Percentiles rank a stretch among this genome's conserved stretches.
These are phyloP conservation scores for Lasiodiplodia theobromae DNA, from an alignment of 2,329 filamentous ascomycete genomes.

Conservation along the genomic window DNA sequence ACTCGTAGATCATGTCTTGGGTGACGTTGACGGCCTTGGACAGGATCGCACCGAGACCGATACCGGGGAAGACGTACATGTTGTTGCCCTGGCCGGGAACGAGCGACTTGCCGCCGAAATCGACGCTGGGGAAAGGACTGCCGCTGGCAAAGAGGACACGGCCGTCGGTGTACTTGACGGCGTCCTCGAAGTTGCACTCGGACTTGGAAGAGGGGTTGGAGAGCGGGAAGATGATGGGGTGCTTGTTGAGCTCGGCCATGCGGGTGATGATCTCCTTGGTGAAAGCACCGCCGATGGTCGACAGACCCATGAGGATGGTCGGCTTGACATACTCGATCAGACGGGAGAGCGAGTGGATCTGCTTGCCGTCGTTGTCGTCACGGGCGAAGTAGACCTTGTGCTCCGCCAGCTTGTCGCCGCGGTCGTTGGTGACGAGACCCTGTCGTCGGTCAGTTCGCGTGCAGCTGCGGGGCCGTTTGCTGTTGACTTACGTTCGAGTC, in stretches of 20 bases:
- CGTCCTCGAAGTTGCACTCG: constrained; percentile 96
- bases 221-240: constrained; percentile 83
- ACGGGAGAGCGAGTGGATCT: constrained; percentile 81
- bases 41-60: constrained; percentile 91
- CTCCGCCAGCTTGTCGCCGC: constrained; percentile 90
- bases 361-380: constrained; percentile 69
- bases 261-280: constrained; percentile 80
- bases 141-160: constrained; percentile 93
- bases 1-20: constrained; percentile 96
- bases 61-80: constrained; percentile 95
- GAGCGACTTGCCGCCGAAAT: constrained; percentile 53
- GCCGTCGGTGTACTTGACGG: constrained; percentile 88
- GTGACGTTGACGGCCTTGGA: constrained; percentile 87
- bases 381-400: constrained; percentile 78
- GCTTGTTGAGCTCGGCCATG: constrained; percentile 68
- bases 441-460: constrained; percentile 31
- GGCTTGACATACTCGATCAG: constrained; percentile 96
- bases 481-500: constrained; percentile 72
- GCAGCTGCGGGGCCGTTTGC: too few species aligned
- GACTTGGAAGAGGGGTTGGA: constrained; percentile 97
- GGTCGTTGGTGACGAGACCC: constrained; percentile 90
- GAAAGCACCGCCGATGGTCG: constrained; percentile 93
- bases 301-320: constrained; percentile 91
- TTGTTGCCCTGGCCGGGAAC: constrained; percentile 73
- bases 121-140: constrained; percentile 81